Evolutionary conservation across 768 basidiomycete species (phyloP).

Genomic region (Boletus rubroflammeus): DNA sequence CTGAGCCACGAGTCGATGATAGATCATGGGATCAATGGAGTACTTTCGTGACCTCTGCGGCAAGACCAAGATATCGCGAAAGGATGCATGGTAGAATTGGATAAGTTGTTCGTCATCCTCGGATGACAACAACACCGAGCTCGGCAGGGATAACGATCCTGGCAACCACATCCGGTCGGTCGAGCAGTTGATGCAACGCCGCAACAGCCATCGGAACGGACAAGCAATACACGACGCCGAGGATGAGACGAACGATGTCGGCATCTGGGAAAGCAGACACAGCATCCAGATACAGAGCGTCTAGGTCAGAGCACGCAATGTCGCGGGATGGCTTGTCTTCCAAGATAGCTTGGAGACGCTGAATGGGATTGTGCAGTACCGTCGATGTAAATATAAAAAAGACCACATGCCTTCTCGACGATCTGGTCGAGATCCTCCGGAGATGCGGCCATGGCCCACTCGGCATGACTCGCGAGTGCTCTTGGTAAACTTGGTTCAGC

Average conservation of each 20-base stretch:
- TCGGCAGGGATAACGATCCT: constrained; percentile 17
- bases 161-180: constrained; percentile 12
- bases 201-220: constrained; percentile 12
- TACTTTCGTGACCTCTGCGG: constrained; percentile 14
- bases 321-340: too few species aligned
- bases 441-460: too few species aligned
- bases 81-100: constrained; percentile 21
- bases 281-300: constrained; percentile 15
- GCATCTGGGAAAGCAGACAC: constrained; percentile 14
- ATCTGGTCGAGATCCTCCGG: too few species aligned
- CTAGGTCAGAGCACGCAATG: constrained; percentile 11
- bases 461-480: too few species aligned
- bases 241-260: constrained; percentile 15
- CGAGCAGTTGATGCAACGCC: constrained; percentile 8
- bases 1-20: constrained; percentile 17
- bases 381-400: too few species aligned
- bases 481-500: too few species aligned
- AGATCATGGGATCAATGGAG: constrained; percentile 2
- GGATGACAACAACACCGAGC: constrained; percentile 15
- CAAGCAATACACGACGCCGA: constrained; percentile 17
- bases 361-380: too few species aligned
- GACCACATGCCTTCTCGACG: too few species aligned
- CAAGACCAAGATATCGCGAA: constrained; percentile 16
- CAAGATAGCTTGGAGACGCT: too few species aligned
- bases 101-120: constrained; percentile 12